Base-by-base conservation (phyloP, 495 filamentous ascomycete genomes). In the Xylaria bambusicola region DNA sequence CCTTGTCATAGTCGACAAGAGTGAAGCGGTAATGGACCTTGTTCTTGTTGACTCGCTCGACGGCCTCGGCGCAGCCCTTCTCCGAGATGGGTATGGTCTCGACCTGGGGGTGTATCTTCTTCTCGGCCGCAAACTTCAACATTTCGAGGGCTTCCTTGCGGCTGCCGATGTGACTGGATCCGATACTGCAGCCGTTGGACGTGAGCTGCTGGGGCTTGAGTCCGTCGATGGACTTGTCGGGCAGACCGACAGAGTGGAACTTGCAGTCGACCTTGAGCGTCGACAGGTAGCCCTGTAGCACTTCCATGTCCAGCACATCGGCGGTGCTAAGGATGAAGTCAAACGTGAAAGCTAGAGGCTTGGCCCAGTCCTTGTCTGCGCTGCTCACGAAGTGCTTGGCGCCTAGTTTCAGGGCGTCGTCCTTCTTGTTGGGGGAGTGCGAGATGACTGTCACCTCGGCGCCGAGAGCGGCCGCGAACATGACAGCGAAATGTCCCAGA, bases 241-340 rank as follows among this genome's bases (percentile, higher is more conserved):
- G 87, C 55, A 91, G 71, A 0, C 88, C 89, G 56, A 89, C 86
- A 61, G 86, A 86, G 74, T 91, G 84, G 80, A 92, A 92, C 49
- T 79, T 75, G 53, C 89, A 85, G 67, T 84, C 84, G 59, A 92
- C 82, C 67, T 86, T 84, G 65, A 92, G 82, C 29, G 81, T 86
- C 36, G 78, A 81, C 66, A 91, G 75, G 67, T 91, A 92, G 13
- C 51, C 56, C 2, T 33, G 80, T 76, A 38, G 74, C 60, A 42
- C 88, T 66, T 66, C 89, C 80, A 73, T 90, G 88, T 56, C 81
- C 77, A 74, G 88, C 62, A 83, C 83, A 65, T 91, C 86, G 44
- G 89, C 83, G 53, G 78, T 79, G 79, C 89, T 91, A 65, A 93
- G 76, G 66, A 91, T 84, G 66, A 91, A 79, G 75, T 91, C 85